Conservation (phyloP, 164 flowering plant species). For the Stephania yunnanensis region DNA sequence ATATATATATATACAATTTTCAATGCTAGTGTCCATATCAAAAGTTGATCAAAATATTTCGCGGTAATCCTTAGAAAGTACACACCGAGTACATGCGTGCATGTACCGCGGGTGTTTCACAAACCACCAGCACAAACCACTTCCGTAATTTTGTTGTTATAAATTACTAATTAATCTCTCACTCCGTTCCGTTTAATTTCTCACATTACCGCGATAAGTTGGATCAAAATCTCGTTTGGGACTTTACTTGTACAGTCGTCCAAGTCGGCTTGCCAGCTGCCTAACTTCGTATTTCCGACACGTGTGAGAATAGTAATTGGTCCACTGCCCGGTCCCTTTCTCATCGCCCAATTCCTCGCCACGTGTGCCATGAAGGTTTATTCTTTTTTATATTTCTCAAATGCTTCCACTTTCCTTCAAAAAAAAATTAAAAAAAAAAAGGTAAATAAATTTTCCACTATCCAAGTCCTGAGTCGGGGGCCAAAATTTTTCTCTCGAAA, state of each 20-base stretch:
- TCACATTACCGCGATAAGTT: not conserved
- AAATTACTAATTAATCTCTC: too few relatives aligned
- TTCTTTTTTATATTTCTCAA: too few relatives aligned
- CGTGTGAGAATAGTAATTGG: not conserved
- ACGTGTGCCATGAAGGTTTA: too few relatives aligned
- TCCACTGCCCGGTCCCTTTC: too few relatives aligned
- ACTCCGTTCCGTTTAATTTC: not conserved
- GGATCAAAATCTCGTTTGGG: not conserved
- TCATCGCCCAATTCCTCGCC: too few relatives aligned
- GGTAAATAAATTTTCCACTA: too few relatives aligned
- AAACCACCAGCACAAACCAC: conserved; percentile 25
- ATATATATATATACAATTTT: too few relatives aligned
- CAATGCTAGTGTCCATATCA: not conserved
- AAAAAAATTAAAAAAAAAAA: too few relatives aligned
- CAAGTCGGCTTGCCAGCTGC: conserved; percentile 9
- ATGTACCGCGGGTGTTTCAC: conserved; percentile 42
- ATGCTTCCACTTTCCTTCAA: too few relatives aligned
- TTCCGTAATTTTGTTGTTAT: conserved; percentile 14
- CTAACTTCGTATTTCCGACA: not conserved
- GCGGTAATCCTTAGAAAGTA: conserved; percentile 28
- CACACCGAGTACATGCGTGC: conserved; percentile 34
- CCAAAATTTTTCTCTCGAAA: too few relatives aligned
- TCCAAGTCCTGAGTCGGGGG: too few relatives aligned
- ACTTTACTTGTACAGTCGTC: conserved; percentile 4
- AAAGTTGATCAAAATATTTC: not conserved